Evolutionary conservation across 805 yeast species (phyloP).

Genomic region (Yarrowia phangngaensis): DNA sequence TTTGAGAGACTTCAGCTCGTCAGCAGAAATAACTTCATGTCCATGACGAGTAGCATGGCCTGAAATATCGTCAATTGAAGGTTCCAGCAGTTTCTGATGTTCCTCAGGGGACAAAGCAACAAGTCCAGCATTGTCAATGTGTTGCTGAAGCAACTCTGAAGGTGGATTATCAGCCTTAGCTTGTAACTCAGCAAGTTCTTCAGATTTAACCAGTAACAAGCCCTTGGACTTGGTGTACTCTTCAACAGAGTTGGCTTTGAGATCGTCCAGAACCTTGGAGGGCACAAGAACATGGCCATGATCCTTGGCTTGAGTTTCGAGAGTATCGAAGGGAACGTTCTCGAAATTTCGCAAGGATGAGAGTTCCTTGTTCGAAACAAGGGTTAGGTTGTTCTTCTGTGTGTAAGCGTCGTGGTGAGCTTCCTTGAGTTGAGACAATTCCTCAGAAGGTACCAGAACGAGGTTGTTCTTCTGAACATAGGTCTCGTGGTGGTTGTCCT

Average conservation of each 20-base stretch:
- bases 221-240: conserved; percentile 18
- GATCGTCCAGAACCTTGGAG: conserved; percentile 1
- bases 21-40: conserved; percentile 2
- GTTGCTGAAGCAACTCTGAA: neutral
- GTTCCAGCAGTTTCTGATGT: conserved; percentile 4
- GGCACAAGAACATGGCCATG: conserved; percentile 37
- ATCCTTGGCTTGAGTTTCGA: conserved; percentile 37
- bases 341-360: conserved; percentile 1
- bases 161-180: conserved; percentile 15
- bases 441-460: conserved; percentile 29
- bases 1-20: conserved; percentile 8
- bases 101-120: neutral
- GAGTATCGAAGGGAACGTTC: conserved; percentile 5
- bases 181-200: conserved; percentile 31
- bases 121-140: conserved; percentile 4
- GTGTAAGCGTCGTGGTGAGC: conserved; percentile 4
- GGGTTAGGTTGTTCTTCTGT: neutral
- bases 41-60: neutral
- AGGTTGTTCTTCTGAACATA: conserved; percentile 30
- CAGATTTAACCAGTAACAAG: conserved; percentile 29
- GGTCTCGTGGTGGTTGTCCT: conserved; percentile 3
- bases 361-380: conserved; percentile 30
- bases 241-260: conserved; percentile 20
- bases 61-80: neutral
- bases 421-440: conserved; percentile 30